A percentile compares a stretch with the other conserved stretches of the same genome.
These are phyloP conservation scores for Coemansia sp. DNA, from an alignment of 192 early-diverging fungal species.

Conservation along the genomic window DNA sequence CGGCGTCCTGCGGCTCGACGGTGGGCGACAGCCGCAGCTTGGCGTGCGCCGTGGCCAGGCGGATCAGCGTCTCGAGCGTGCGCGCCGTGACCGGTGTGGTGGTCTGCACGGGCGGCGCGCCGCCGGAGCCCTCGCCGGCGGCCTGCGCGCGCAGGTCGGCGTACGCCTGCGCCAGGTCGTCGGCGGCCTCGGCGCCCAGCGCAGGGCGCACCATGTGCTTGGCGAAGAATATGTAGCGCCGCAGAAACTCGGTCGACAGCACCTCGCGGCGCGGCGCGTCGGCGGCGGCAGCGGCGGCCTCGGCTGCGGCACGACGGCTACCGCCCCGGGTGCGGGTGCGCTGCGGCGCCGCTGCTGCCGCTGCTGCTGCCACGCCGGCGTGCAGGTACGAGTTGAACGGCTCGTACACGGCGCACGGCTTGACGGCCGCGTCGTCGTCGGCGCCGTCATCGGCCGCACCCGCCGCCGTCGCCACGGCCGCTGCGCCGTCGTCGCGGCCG, in stretches of 20 bases:
- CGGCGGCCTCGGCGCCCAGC: slow-evolving; percentile 78
- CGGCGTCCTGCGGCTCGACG: slow-evolving; percentile 85
- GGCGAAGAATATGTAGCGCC: slow-evolving; percentile 94
- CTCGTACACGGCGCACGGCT: slow-evolving; percentile 72
- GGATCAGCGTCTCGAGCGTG: slow-evolving; percentile 96
- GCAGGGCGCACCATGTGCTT: slow-evolving; percentile 82
- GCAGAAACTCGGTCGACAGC: slow-evolving; percentile 83
- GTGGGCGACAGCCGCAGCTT: slow-evolving; percentile 80
- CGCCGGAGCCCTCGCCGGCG: slow-evolving; percentile 43
- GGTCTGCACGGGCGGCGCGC: slow-evolving; percentile 69
- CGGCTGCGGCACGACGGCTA: slow-evolving; percentile 25
- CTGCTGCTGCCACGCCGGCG: slow-evolving; percentile 60
- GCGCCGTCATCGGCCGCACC: slow-evolving; percentile 48
- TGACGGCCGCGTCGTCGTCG: slow-evolving; percentile 52
- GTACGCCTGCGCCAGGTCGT: slow-evolving; percentile 78
- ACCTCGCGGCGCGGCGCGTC: slow-evolving; percentile 57
- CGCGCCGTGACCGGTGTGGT: slow-evolving; percentile 97
- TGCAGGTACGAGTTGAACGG: slow-evolving; percentile 84
- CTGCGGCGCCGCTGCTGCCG: slow-evolving; percentile 11
- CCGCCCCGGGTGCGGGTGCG: slow-evolving; percentile 27
- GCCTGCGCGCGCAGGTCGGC: slow-evolving; percentile 79
- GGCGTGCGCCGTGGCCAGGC: slow-evolving; percentile 94
- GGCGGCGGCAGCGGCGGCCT: slow-evolving; percentile 13
- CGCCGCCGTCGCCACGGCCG: slow-evolving; percentile 39
- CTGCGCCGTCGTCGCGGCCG: slow-evolving; percentile 81